Conservation (phyloP, 2,329 filamentous ascomycete species). For the Ophiostoma populinum region DNA sequence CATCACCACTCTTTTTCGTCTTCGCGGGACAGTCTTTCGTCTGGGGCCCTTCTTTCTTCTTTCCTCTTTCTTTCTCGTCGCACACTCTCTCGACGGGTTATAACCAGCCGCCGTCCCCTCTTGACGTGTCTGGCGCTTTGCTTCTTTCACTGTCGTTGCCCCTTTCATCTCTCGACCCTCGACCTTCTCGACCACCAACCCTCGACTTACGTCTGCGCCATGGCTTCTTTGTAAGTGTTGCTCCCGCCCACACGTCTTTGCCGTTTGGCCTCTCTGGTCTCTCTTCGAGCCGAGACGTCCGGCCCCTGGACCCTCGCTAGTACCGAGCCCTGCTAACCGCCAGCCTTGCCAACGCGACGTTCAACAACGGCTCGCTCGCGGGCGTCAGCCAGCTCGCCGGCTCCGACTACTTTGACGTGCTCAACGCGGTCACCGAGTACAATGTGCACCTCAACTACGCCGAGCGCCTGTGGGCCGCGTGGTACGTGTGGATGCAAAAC, state of each 20-base stretch:
- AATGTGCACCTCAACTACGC: slow-evolving; percentile 75
- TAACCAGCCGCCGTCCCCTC: too few species aligned
- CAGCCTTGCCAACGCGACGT: slow-evolving; percentile 7
- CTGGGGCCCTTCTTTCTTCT: slow-evolving; percentile 3
- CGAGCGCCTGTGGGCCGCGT: slow-evolving; percentile 85
- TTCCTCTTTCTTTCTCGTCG: background rate
- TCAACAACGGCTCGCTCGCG: slow-evolving; percentile 8
- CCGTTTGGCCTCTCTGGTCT: background rate
- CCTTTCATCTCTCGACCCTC: too few species aligned
- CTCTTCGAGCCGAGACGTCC: too few species aligned
- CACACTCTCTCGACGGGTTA: too few species aligned
- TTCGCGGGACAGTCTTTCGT: slow-evolving; percentile 5
- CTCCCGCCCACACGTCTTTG: too few species aligned
- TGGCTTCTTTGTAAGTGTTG: too few species aligned
- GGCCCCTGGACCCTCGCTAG: too few species aligned
- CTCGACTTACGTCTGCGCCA: too few species aligned
- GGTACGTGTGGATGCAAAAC: slow-evolving; percentile 98
- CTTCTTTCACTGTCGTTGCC: too few species aligned
- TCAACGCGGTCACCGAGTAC: slow-evolving; percentile 48
- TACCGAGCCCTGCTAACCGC: background rate
- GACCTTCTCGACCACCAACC: too few species aligned
- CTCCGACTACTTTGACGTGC: slow-evolving; percentile 37
- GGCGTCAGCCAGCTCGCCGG: slow-evolving; percentile 18
- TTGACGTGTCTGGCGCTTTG: too few species aligned
- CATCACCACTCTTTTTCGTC: slow-evolving; percentile 2